These are phyloP conservation scores for Hygrophorus russula DNA, from an alignment of 768 basidiomycete species.

Conservation along the genomic window DNA sequence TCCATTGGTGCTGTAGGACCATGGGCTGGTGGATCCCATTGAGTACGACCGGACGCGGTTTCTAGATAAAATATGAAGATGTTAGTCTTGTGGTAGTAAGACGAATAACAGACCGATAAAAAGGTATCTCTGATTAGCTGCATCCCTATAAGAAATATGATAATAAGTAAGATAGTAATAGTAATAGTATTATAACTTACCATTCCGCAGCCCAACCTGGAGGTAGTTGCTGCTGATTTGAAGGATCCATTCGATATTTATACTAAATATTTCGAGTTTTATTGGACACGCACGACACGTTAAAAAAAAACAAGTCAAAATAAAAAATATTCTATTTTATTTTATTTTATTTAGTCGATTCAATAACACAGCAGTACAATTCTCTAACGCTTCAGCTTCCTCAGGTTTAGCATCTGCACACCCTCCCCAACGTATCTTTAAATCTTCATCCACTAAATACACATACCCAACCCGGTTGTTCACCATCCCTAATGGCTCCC, in stretches of 20 bases:
- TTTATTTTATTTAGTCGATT: conserved; percentile 32
- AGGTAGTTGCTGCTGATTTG: conserved; percentile 62
- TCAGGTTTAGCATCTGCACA: conserved; percentile 74
- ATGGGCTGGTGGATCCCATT: conserved; percentile 75
- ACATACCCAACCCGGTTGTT: conserved; percentile 91
- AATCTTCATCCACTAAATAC: conserved; percentile 77
- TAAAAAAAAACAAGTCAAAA: background rate
- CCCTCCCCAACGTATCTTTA: conserved; percentile 86
- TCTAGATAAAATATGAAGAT: conserved; percentile 37
- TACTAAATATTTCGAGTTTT: conserved; percentile 5
- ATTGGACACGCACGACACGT: conserved; percentile 7
- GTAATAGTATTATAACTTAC: conserved; percentile 35
- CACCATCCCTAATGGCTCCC: conserved; percentile 76
- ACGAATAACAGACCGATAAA: conserved; percentile 65
- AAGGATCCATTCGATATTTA: conserved; percentile 33
- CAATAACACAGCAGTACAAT: conserved; percentile 58
- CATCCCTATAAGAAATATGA: conserved; percentile 53
- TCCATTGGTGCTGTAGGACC: conserved; percentile 22
- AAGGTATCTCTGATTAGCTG: conserved; percentile 67
- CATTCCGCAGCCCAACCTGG: conserved; percentile 93
- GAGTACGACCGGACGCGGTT: conserved; percentile 68
- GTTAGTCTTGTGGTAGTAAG: conserved; percentile 7
- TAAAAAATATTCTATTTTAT: too few species aligned
- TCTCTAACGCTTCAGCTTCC: conserved; percentile 59
- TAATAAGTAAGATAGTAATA: conserved; percentile 7